Base-by-base conservation (phyloP, 23 red algal species). In the Cyanidiococcus yangmingshanensis region DNA sequence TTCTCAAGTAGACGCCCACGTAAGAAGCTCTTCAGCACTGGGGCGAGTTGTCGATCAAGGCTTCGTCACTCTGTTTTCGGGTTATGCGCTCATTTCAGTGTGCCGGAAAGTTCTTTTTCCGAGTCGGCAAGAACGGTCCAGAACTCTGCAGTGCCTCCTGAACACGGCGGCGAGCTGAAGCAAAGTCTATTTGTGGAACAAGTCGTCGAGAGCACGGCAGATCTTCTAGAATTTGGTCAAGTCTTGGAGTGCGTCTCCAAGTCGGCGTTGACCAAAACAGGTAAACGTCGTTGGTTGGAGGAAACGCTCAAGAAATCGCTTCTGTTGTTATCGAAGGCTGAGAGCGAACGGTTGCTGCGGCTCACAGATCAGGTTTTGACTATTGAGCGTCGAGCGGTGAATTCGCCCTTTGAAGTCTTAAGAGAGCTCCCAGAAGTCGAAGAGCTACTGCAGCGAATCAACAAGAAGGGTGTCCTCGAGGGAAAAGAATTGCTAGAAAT, bases 401-500 rank as follows among this genome's bases (percentile, higher is more conserved):
- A 2, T 7, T 35, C n/a, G n/a, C 63, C 63, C 16, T 71, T 71
- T 35, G 63, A 71, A 7, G 32, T 35, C 7, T 29, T 71, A 7
- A 35, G 27, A 25, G 16, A 30, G 63, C n/a, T 71, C n/a, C 63
- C 63, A 7, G 81, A 79, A 33, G 38, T 86, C 31, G 75, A n/a
- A 18, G n/a, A 31, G 0, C 2, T 84, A 0, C 51, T 87, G 16
- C 0, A 35, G 34, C 57, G 57, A 24, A 82, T 86, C 0, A 50
- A 57, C 25, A 83, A 83, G 37, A 82, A 86, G 21, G 36, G 71
- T 26, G n/a, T 58, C 39, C 76, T 95, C 15, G 58, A 67, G 17
- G 90, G 85, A 37, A 59, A 39, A 18, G 82, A 95, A 39, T 63
- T 95, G 58, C 41, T 85, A 1, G 3, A 37, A 7, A 78, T 95